phyloP scores from a whole-genome alignment of 257 asterid genomes.

The Solanum pimpinellifolium region DNA sequence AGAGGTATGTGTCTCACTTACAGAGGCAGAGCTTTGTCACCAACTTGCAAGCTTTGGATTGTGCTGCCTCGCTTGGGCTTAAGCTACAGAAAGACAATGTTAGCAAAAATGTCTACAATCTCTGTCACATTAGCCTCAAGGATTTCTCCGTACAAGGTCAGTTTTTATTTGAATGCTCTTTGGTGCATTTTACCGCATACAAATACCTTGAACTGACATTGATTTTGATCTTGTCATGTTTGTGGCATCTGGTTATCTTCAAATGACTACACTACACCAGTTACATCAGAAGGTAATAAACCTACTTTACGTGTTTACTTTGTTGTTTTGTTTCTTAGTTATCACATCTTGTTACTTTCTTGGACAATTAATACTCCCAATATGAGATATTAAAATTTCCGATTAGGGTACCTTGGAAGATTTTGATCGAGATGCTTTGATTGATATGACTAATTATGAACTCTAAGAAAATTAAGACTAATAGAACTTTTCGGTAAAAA shows the following conservation, averaged over 20 bases:
- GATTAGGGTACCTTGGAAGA: background rate
- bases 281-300: slow-evolving; percentile 61
- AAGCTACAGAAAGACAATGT: slow-evolving; percentile 64
- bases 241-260: slow-evolving; percentile 25
- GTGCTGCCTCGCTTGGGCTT: slow-evolving; percentile 84
- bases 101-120: slow-evolving; percentile 53
- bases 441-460: background rate
- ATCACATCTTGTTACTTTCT: background rate
- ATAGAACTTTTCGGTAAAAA: background rate
- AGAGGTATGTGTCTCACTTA: slow-evolving; percentile 69
- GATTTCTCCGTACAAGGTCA: slow-evolving; percentile 98
- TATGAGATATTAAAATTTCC: background rate
- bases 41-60: slow-evolving; percentile 90
- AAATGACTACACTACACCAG: slow-evolving; percentile 30
- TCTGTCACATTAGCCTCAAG: slow-evolving; percentile 80
- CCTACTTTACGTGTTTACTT: background rate
- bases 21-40: slow-evolving; percentile 95
- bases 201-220: slow-evolving; percentile 16
- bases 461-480: background rate
- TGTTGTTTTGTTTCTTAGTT: background rate
- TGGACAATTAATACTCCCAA: background rate
- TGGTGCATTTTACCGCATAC: background rate
- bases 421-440: background rate
- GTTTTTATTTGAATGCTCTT: slow-evolving; percentile 11
- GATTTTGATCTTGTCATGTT: slow-evolving; percentile 18